Percentiles rank a stretch among this genome's conserved stretches.
phyloP scores from a whole-genome alignment of 108 stramenopile genomes.

The Bacterosira constricta region DNA sequence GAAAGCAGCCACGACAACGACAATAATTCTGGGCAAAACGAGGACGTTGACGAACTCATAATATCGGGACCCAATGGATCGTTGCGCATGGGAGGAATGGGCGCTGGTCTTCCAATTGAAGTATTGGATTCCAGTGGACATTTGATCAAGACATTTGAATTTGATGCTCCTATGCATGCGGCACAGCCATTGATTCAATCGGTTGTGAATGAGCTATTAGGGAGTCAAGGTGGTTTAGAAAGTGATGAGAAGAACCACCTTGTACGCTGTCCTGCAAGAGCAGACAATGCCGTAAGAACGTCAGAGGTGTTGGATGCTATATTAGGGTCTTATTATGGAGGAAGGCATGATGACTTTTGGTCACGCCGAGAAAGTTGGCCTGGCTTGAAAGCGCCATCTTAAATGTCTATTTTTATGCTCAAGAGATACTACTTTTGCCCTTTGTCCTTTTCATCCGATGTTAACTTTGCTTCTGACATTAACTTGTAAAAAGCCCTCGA shows the following conservation, averaged over 20 bases:
- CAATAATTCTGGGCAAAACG: no score
- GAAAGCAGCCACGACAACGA: slow-evolving; percentile 7
- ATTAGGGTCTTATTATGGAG: slow-evolving; percentile 59
- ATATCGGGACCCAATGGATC: slow-evolving; percentile 56
- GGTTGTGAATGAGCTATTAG: slow-evolving; percentile 54
- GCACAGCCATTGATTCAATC: slow-evolving; percentile 65
- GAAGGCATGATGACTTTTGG: slow-evolving; percentile 68
- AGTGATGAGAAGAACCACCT: background rate
- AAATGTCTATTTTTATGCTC: no score
- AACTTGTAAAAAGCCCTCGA: no score
- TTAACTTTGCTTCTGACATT: no score
- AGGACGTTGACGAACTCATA: slow-evolving; percentile 51
- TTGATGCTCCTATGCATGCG: slow-evolving; percentile 58
- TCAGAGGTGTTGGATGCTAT: slow-evolving; percentile 57
- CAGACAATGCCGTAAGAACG: slow-evolving; percentile 62
- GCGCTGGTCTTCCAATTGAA: slow-evolving; percentile 51
- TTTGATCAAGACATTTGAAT: slow-evolving; percentile 32
- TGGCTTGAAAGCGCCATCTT: slow-evolving; percentile 24
- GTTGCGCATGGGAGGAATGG: slow-evolving; percentile 60
- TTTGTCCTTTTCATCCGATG: no score
- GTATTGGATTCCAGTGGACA: slow-evolving; percentile 46
- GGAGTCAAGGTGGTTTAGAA: slow-evolving; percentile 5
- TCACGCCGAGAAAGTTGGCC: slow-evolving; percentile 18
- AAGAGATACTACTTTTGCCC: no score
- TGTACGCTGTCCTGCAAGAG: slow-evolving; percentile 35